Conservation (phyloP, 495 filamentous ascomycete genomes). For the Evernia prunastri region DNA sequence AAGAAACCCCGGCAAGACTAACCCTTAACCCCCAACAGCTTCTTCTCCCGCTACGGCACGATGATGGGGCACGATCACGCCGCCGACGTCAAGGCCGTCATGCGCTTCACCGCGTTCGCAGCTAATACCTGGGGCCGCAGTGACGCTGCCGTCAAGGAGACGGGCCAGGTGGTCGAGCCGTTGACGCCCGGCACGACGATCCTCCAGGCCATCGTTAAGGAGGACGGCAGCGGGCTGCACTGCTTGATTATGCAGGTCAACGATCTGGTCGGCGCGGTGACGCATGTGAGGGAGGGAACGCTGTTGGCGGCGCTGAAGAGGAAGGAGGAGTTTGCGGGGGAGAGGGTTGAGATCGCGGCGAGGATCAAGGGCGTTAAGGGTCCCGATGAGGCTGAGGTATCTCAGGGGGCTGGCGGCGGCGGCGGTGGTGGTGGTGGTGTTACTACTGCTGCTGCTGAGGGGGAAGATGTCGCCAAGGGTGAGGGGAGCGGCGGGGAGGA, state of each 20-base stretch:
- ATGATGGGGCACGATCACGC: constrained; percentile 21
- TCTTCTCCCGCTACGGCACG: constrained; percentile 26
- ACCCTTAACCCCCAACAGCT: constrained; percentile 11
- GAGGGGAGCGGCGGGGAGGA: constrained; percentile 4
- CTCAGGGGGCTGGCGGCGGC: constrained; percentile 1
- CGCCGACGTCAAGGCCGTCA: constrained; percentile 11
- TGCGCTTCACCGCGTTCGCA: constrained; percentile 24
- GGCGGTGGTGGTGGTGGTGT: constrained; percentile 10
- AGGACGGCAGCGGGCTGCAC: constrained; percentile 6
- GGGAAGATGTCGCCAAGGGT: neutral
- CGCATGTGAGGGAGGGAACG: constrained; percentile 15
- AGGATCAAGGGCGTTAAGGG: neutral
- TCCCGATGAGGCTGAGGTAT: neutral
- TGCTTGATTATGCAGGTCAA: constrained; percentile 19
- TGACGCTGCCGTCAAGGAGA: constrained; percentile 7
- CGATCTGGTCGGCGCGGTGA: constrained; percentile 14
- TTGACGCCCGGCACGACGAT: constrained; percentile 2
- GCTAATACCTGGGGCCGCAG: constrained; percentile 22
- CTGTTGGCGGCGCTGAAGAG: constrained; percentile 18
- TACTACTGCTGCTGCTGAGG: neutral
- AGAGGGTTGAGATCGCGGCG: constrained; percentile 4
- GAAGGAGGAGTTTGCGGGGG: constrained; percentile 3
- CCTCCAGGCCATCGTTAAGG: neutral
- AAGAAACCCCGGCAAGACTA: neutral
- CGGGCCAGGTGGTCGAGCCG: neutral